Conservation (phyloP, 1,284 basidiomycete species). For the Neotropicomus parvogracilis region DNA sequence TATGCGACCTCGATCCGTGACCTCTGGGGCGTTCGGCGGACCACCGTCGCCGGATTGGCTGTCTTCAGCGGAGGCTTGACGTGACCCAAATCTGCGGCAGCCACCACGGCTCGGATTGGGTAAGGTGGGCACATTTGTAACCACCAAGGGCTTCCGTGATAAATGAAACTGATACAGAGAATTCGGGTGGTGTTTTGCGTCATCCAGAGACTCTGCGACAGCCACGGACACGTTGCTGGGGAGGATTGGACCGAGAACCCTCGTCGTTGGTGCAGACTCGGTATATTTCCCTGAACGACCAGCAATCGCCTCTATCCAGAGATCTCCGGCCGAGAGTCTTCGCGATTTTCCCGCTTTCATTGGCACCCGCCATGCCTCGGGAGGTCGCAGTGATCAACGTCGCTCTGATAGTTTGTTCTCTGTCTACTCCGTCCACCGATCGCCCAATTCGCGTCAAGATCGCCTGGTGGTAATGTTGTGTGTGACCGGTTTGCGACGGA, state of each 20-base stretch:
- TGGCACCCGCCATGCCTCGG: neutral
- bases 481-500: slow-evolving; percentile 10
- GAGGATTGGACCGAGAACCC: slow-evolving; percentile 29
- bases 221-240: slow-evolving; percentile 25
- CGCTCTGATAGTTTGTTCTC: slow-evolving; percentile 13
- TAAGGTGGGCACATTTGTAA: slow-evolving; percentile 30
- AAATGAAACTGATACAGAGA: slow-evolving; percentile 28
- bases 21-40: too few relatives aligned
- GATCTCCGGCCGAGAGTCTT: slow-evolving; percentile 4
- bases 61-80: slow-evolving; percentile 6
- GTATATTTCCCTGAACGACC: slow-evolving; percentile 15
- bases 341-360: neutral
- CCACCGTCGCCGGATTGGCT: slow-evolving; percentile 23
- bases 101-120: slow-evolving; percentile 12
- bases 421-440: slow-evolving; percentile 18
- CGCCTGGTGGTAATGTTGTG: slow-evolving; percentile 10
- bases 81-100: slow-evolving; percentile 6
- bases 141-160: slow-evolving; percentile 18
- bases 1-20: slow-evolving; percentile 11
- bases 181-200: slow-evolving; percentile 16
- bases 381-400: slow-evolving; percentile 8
- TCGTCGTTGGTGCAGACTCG: slow-evolving; percentile 4
- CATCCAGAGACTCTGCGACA: slow-evolving; percentile 17
- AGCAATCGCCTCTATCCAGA: slow-evolving; percentile 11
- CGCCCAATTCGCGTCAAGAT: slow-evolving; percentile 10